These are phyloP conservation scores for Plasmodium berghei DNA, from an alignment of 169 alveolate species.

Conservation along the genomic window DNA sequence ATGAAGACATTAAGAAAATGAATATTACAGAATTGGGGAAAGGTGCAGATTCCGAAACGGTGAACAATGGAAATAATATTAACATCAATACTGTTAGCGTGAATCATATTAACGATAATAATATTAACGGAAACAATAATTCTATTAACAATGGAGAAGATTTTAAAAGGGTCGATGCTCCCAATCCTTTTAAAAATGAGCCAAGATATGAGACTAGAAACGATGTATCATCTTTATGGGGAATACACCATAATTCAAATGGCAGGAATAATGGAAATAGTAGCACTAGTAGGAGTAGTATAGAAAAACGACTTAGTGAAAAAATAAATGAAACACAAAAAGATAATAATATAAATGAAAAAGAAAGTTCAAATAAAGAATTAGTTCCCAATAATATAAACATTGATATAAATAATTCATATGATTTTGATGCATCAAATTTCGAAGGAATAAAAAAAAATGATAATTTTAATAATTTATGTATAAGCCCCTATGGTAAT, in stretches of 20 bases:
- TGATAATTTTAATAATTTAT: slow-evolving; percentile 39
- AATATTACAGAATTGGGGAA: background rate
- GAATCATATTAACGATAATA: background rate
- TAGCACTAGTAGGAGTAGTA: background rate
- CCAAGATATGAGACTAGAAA: background rate
- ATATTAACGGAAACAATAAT: background rate
- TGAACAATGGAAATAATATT: background rate
- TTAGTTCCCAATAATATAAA: background rate
- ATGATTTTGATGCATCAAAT: slow-evolving; percentile 41
- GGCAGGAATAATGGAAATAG: too few relatives aligned
- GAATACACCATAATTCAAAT: background rate
- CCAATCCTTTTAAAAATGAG: background rate
- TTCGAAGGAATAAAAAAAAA: slow-evolving; percentile 29
- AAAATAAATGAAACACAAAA: background rate
- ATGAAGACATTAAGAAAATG: background rate
- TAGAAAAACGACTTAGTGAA: background rate
- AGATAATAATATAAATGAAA: slow-evolving; percentile 2
- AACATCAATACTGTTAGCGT: background rate
- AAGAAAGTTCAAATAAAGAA: background rate
- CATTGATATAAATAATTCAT: background rate
- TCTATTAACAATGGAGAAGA: background rate
- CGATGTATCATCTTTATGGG: background rate
- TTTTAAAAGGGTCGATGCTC: too few relatives aligned
- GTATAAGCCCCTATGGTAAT: slow-evolving; percentile 76
- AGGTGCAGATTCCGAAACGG: background rate